A percentile compares a stretch with the other conserved stretches of the same genome.
phyloP scores from a whole-genome alignment of 2,329 filamentous ascomycete genomes.

The Penicillium frequentans region DNA sequence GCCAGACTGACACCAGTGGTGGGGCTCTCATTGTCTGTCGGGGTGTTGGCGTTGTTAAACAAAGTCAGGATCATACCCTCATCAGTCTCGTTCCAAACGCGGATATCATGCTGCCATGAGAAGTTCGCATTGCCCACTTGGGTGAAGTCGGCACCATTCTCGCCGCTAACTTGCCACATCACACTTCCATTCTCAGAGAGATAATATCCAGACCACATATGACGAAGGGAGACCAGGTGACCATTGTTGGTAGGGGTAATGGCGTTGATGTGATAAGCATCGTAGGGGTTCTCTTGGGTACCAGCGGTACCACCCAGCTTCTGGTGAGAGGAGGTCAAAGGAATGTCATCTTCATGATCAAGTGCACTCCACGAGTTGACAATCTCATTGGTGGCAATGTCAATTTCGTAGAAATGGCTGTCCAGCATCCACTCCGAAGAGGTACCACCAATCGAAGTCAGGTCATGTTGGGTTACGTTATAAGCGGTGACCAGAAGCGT shows the following conservation, averaged over 20 bases:
- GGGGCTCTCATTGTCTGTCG: constrained; percentile 5
- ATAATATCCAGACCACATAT: constrained; percentile 35
- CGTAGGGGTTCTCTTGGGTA: constrained; percentile 27
- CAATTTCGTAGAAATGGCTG: constrained; percentile 37
- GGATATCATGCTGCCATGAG: constrained; percentile 35
- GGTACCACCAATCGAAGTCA: constrained; percentile 31
- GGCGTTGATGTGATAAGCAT: constrained; percentile 39
- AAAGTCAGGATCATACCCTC: constrained; percentile 28
- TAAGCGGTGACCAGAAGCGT: constrained; percentile 38
- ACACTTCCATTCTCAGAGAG: constrained; percentile 27
- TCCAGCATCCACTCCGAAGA: constrained; percentile 35
- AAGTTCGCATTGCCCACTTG: constrained; percentile 15
- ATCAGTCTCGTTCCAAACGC: constrained; percentile 34
- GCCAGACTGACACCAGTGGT: constrained; percentile 24
- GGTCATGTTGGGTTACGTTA: constrained; percentile 34
- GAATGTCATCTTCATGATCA: constrained; percentile 32
- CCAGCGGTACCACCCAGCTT: neutral
- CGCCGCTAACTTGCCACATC: constrained; percentile 14
- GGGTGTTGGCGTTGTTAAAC: constrained; percentile 30
- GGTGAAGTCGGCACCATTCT: constrained; percentile 20
- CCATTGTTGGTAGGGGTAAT: constrained; percentile 32
- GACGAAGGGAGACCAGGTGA: constrained; percentile 36
- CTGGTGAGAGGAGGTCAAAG: constrained; percentile 24
- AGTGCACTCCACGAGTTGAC: constrained; percentile 35
- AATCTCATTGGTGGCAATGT: constrained; percentile 35